These are phyloP conservation scores for Aspergillus affinis DNA, from an alignment of 495 filamentous ascomycete species.

Conservation along the genomic window DNA sequence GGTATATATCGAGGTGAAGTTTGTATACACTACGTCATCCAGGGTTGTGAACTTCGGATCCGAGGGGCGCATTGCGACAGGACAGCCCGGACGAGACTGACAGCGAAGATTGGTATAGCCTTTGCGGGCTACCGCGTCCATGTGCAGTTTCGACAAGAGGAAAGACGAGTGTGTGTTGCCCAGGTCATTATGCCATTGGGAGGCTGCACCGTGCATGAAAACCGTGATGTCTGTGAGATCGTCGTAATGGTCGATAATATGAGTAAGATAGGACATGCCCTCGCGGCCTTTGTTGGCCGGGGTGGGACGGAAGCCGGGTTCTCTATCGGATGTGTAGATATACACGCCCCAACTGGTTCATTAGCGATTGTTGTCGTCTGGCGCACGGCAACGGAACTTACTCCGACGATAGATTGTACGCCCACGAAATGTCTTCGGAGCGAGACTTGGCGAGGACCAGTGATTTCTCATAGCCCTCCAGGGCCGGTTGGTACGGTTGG, in stretches of 20 bases:
- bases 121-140: constrained; percentile 26
- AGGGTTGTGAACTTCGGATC: constrained; percentile 21
- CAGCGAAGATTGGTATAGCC: constrained; percentile 43
- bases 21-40: constrained; percentile 11
- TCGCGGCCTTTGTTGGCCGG: constrained; percentile 38
- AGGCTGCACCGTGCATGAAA: constrained; percentile 39
- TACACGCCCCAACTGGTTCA: constrained; percentile 8
- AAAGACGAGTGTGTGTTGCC: constrained; percentile 26
- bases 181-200: constrained; percentile 39
- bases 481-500: neutral
- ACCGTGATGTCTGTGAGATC: constrained; percentile 29
- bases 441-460: neutral
- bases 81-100: constrained; percentile 35
- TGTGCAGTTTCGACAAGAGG: constrained; percentile 23
- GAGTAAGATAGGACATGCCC: constrained; percentile 40
- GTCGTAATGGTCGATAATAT: constrained; percentile 42
- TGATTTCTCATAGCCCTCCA: neutral
- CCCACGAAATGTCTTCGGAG: neutral
- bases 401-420: constrained; percentile 1
- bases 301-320: constrained; percentile 32
- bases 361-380: neutral
- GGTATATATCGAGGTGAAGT: constrained; percentile 11
- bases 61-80: constrained; percentile 15
- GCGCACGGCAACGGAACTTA: neutral
- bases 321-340: constrained; percentile 57